A percentile compares a stretch with the other conserved stretches of the same genome.
phyloP scores from a whole-genome alignment of 164 flowering plant genomes.

The Vitis rotundifolia region DNA sequence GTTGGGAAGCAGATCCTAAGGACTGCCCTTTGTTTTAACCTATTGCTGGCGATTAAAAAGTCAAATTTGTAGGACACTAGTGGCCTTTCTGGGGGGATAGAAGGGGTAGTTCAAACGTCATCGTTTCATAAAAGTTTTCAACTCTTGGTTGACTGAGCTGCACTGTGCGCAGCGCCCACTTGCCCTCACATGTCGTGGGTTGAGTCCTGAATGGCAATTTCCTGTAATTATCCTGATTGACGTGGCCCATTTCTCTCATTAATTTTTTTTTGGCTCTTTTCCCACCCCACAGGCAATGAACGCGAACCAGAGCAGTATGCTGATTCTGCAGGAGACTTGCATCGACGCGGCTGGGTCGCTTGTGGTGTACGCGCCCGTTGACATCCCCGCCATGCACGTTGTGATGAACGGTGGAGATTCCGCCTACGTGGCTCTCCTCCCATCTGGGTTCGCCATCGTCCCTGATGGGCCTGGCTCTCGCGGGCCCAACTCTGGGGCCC shows the following conservation, averaged over 20 bases:
- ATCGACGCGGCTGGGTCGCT: slow-evolving; percentile 83
- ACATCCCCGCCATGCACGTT: slow-evolving; percentile 92
- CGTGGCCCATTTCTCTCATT: background rate
- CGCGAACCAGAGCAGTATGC: slow-evolving; percentile 86
- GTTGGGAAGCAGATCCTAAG: background rate
- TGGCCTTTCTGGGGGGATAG: slow-evolving; percentile 12
- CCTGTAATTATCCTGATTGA: background rate
- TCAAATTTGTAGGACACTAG: slow-evolving; percentile 32
- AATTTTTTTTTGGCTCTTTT: slow-evolving; percentile 1
- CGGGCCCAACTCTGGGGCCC: slow-evolving; percentile 10
- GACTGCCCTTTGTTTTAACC: slow-evolving; percentile 11
- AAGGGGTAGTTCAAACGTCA: slow-evolving; percentile 5
- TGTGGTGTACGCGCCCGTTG: slow-evolving; percentile 98
- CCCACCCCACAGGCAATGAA: slow-evolving; percentile 66
- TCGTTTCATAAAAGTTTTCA: background rate
- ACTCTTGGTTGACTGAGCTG: no score
- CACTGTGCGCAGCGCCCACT: no score
- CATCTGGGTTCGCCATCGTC: slow-evolving; percentile 84
- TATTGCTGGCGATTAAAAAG: slow-evolving; percentile 17
- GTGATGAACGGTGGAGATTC: slow-evolving; percentile 99
- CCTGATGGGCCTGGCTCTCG: slow-evolving; percentile 74
- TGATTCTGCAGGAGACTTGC: slow-evolving; percentile 94
- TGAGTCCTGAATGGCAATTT: slow-evolving; percentile 1
- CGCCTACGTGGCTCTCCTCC: slow-evolving; percentile 87
- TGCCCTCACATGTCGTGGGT: no score